phyloP scores from a whole-genome alignment of 108 stramenopile genomes.

The Asterionellopsis glacialis region DNA sequence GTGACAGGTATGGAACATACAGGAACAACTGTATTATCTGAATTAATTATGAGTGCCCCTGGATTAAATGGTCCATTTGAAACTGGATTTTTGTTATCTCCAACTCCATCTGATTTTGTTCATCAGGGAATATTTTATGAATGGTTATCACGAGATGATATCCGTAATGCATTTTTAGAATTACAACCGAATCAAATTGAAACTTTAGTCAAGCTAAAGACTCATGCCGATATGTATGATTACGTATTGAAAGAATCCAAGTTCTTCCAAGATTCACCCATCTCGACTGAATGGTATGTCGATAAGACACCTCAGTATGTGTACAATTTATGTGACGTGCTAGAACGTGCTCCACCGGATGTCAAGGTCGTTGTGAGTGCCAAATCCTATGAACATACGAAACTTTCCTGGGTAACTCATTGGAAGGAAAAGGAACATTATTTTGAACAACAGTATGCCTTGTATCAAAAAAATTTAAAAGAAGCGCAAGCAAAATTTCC shows the following conservation, averaged over 20 bases:
- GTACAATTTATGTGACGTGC: not conserved
- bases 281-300: not conserved
- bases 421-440: not conserved
- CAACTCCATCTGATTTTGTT: constrained; percentile 4
- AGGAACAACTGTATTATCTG: constrained; percentile 3
- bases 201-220: not conserved
- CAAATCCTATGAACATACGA: not conserved
- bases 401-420: not conserved
- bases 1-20: constrained; percentile 9
- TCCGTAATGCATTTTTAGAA: not conserved
- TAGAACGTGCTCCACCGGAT: constrained; percentile 1
- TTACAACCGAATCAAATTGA: not conserved
- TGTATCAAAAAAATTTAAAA: not conserved
- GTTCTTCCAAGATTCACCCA: constrained; percentile 1
- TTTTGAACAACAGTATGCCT: not conserved
- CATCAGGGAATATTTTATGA: not conserved
- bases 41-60: constrained; percentile 3
- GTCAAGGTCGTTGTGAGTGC: constrained; percentile 4
- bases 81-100: not conserved
- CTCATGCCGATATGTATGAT: constrained; percentile 8
- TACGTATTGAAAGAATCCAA: not conserved
- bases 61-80: constrained; percentile 4
- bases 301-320: constrained; percentile 10
- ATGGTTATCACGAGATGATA: not conserved
- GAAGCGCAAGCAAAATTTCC: not conserved